A percentile compares a stretch with the other conserved stretches of the same genome.
These are phyloP conservation scores for Gonium pectorale DNA, from an alignment of 139 green algal genomes.

Conservation along the genomic window DNA sequence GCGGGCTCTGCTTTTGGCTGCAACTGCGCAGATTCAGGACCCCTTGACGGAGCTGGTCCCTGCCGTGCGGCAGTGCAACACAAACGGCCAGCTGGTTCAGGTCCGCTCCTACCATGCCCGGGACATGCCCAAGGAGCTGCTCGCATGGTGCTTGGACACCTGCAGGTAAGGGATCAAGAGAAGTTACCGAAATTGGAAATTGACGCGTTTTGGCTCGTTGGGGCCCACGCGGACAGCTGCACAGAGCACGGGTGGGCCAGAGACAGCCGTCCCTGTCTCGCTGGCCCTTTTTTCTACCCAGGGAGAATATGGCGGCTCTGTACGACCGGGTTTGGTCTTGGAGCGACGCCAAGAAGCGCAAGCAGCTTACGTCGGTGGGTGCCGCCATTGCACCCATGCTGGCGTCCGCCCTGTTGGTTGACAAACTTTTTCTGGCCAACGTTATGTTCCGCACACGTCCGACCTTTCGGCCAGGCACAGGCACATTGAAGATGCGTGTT, in stretches of 20 bases:
- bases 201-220: background rate
- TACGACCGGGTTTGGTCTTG: conserved; percentile 34
- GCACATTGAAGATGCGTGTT: no score
- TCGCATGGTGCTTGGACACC: conserved; percentile 19
- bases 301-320: conserved; percentile 29
- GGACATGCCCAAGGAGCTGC: conserved; percentile 32
- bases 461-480: no score
- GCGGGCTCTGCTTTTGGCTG: no score
- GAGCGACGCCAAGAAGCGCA: conserved; percentile 34
- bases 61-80: background rate
- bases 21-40: conserved; percentile 25
- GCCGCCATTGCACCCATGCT: background rate
- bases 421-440: no score
- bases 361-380: conserved; percentile 13
- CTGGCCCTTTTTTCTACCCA: no score
- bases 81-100: background rate
- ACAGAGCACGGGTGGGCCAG: background rate
- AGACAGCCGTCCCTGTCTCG: background rate
- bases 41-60: background rate
- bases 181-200: background rate
- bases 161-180: conserved; percentile 6
- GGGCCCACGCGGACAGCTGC: no score
- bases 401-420: no score
- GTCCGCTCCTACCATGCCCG: background rate
- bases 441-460: no score